Evolutionary conservation across 768 basidiomycete species (phyloP).

Genomic region (Epithele typhae): DNA sequence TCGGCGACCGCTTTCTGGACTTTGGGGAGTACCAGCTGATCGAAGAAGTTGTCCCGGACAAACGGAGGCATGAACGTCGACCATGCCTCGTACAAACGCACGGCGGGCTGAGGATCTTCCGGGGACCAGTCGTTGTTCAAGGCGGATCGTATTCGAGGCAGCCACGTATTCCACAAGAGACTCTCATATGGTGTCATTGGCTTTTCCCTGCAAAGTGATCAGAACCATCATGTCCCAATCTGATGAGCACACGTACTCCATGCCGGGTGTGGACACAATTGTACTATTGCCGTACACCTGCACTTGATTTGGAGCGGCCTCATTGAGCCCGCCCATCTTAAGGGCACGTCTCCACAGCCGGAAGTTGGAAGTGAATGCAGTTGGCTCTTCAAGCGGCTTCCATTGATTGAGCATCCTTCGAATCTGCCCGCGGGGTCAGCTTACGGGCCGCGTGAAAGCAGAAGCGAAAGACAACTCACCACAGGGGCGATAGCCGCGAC

Average conservation of each 20-base stretch:
- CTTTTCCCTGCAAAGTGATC: constrained; percentile 36
- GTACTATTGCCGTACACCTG: constrained; percentile 54
- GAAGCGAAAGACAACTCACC: constrained; percentile 32
- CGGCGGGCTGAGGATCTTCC: constrained; percentile 63
- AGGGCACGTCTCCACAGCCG: constrained; percentile 66
- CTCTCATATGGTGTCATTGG: constrained; percentile 96
- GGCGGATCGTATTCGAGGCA: constrained; percentile 88
- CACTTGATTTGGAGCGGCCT: constrained; percentile 40
- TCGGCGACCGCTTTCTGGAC: constrained; percentile 77
- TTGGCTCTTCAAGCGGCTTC: constrained; percentile 81
- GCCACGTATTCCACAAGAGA: constrained; percentile 91
- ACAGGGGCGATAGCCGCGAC: constrained; percentile 88
- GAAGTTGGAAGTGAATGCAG: constrained; percentile 59
- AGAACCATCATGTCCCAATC: not conserved
- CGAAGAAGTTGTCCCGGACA: constrained; percentile 90
- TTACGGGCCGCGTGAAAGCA: too few species aligned
- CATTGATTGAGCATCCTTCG: constrained; percentile 72
- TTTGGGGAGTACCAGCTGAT: constrained; percentile 94
- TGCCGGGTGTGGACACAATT: constrained; percentile 24
- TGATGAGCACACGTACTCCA: constrained; percentile 32
- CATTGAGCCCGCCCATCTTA: constrained; percentile 49
- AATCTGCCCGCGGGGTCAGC: constrained; percentile 35
- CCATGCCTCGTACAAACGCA: constrained; percentile 88
- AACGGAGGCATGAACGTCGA: constrained; percentile 82
- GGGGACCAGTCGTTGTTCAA: constrained; percentile 96